Conservation (phyloP, 331 rosid species). For the Quercus lobata region DNA sequence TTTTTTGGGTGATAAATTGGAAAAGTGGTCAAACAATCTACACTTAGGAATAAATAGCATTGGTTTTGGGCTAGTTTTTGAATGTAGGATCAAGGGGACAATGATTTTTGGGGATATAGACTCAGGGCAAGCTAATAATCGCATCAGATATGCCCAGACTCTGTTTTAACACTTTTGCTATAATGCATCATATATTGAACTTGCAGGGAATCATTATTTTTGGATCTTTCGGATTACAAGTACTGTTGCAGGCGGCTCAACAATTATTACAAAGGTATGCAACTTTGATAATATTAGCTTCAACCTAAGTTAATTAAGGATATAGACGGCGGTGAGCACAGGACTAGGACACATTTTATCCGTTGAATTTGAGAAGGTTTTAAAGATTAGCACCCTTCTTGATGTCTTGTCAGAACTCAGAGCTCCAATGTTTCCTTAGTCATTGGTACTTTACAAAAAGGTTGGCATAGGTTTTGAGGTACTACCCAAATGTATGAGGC, state of each 20-base stretch:
- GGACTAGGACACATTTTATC: background rate
- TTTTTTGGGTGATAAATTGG: background rate
- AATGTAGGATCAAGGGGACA: no score
- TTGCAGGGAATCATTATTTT: slow-evolving; percentile 76
- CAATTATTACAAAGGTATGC: slow-evolving; percentile 38
- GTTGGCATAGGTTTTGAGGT: no score
- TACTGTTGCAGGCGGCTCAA: slow-evolving; percentile 54
- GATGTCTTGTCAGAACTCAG: background rate
- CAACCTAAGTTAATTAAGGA: no score
- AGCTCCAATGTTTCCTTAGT: background rate
- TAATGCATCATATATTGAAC: background rate
- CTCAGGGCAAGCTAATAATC: no score
- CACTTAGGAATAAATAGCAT: background rate
- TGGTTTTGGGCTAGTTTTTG: background rate
- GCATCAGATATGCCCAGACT: slow-evolving; percentile 4
- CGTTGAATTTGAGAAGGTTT: no score
- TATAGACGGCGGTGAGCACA: no score
- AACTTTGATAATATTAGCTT: background rate
- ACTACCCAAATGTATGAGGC: no score
- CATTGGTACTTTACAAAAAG: background rate
- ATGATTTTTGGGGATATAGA: no score
- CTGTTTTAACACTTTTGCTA: background rate
- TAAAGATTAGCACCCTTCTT: background rate
- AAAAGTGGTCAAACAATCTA: background rate
- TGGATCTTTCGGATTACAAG: slow-evolving; percentile 71